These are phyloP conservation scores for Chlorella sp. DNA, from an alignment of 139 green algal genomes.

Conservation along the genomic window DNA sequence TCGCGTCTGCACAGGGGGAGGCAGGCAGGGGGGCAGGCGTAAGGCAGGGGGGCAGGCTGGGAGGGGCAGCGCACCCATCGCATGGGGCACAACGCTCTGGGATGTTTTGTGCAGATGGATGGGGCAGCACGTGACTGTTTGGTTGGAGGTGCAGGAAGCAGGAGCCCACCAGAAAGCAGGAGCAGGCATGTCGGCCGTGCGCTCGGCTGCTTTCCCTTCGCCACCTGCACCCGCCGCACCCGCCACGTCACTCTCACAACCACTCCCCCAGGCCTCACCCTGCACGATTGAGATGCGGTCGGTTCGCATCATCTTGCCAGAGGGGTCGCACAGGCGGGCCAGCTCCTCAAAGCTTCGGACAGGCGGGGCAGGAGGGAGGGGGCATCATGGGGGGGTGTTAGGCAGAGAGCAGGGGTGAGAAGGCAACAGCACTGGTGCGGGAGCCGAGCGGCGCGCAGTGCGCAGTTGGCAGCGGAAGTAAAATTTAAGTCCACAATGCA, in stretches of 20 bases:
- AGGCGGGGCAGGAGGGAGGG: neutral
- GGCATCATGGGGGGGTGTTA: neutral
- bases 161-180: neutral
- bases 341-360: constrained; percentile 64
- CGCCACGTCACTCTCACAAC: neutral
- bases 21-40: neutral
- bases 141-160: neutral
- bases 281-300: constrained; percentile 62
- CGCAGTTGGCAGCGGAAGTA: neutral
- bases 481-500: neutral
- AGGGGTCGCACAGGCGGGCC: constrained; percentile 53
- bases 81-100: no score
- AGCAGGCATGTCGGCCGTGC: neutral
- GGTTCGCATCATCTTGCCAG: constrained; percentile 50
- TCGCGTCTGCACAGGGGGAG: constrained; percentile 47
- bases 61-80: neutral
- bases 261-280: neutral
- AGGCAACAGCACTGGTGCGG: neutral
- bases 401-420: neutral
- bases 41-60: neutral
- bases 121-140: neutral
- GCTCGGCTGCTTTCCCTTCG: neutral
- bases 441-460: no score
- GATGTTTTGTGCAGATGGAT: neutral
- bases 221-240: neutral